Percentiles rank a stretch among this genome's conserved stretches.
phyloP scores from a whole-genome alignment of 2,329 filamentous ascomycete species.

The Ceratocystiopsis brevicomis region DNA sequence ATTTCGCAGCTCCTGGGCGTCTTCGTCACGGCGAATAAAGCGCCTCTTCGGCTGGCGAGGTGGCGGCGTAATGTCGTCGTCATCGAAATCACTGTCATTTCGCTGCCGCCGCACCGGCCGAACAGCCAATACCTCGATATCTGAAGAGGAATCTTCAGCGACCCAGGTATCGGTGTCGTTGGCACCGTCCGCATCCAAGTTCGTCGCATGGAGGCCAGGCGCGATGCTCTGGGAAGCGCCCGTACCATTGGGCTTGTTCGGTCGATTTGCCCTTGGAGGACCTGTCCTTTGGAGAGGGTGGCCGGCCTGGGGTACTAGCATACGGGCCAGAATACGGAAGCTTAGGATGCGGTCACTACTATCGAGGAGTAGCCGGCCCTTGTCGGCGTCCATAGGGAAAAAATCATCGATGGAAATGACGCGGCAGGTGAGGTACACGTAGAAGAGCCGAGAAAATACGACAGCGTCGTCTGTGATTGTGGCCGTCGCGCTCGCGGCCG shows the following conservation, averaged over 20 bases:
- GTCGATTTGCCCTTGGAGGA: too few species aligned
- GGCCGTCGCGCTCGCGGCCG: not conserved
- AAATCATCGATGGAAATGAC: not conserved
- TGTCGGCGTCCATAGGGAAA: conserved; percentile 1
- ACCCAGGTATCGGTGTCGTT: not conserved
- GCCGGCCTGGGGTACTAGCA: conserved; percentile 8
- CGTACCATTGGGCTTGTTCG: too few species aligned
- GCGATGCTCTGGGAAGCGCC: too few species aligned
- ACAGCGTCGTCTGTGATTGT: not conserved
- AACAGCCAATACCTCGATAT: too few species aligned
- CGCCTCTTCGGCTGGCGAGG: conserved; percentile 25
- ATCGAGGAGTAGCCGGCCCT: conserved; percentile 2
- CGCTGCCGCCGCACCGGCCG: too few species aligned
- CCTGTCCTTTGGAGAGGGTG: too few species aligned
- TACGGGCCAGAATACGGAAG: conserved; percentile 10
- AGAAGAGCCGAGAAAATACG: conserved; percentile 11
- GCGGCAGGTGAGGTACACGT: conserved; percentile 8
- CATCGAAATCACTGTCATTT: not conserved
- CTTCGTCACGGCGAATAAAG: conserved; percentile 26
- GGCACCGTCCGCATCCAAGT: not conserved
- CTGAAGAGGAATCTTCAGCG: too few species aligned
- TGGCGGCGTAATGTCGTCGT: not conserved
- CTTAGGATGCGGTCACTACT: conserved; percentile 4
- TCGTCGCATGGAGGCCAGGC: too few species aligned
- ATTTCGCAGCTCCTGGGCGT: conserved; percentile 34